Percentiles rank a stretch among this genome's conserved stretches.
phyloP scores from a whole-genome alignment of 768 basidiomycete genomes.

The Lactarius hengduanensis region DNA sequence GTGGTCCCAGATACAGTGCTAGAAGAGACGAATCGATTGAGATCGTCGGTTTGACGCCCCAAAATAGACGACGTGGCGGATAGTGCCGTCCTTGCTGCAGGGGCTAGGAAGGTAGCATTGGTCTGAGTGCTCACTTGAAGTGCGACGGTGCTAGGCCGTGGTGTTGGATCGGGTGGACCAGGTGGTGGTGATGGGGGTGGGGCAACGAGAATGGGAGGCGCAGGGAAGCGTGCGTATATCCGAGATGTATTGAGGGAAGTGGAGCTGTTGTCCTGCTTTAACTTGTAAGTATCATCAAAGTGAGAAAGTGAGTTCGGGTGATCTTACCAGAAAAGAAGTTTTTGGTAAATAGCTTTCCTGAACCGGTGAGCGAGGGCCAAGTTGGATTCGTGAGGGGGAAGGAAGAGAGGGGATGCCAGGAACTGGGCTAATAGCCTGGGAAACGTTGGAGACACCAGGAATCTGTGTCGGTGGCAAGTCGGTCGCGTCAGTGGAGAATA shows the following conservation, averaged over 20 bases:
- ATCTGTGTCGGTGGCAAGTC: constrained; percentile 39
- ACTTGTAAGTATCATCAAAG: constrained; percentile 42
- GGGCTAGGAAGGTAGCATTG: constrained; percentile 25
- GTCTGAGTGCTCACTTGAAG: constrained; percentile 4
- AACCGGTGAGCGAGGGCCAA: not conserved
- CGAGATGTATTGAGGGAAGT: constrained; percentile 42
- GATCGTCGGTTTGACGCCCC: constrained; percentile 59
- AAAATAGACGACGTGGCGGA: constrained; percentile 55
- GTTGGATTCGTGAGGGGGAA: not conserved
- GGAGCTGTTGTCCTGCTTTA: constrained; percentile 42
- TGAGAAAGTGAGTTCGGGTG: no score
- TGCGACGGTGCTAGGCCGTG: not conserved
- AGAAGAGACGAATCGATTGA: constrained; percentile 87
- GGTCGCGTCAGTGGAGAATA: constrained; percentile 68
- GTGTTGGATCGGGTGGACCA: constrained; percentile 24
- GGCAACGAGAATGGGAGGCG: constrained; percentile 32
- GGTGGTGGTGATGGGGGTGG: constrained; percentile 30
- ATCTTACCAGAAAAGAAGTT: constrained; percentile 7
- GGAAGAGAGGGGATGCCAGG: not conserved
- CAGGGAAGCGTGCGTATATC: constrained; percentile 35
- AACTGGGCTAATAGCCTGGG: not conserved
- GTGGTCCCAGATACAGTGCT: constrained; percentile 80
- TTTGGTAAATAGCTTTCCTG: not conserved
- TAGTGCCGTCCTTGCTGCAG: constrained; percentile 32
- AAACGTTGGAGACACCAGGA: constrained; percentile 3